These are phyloP conservation scores for Ustilago sp. DNA, from an alignment of 1,284 basidiomycete genomes.

Conservation along the genomic window DNA sequence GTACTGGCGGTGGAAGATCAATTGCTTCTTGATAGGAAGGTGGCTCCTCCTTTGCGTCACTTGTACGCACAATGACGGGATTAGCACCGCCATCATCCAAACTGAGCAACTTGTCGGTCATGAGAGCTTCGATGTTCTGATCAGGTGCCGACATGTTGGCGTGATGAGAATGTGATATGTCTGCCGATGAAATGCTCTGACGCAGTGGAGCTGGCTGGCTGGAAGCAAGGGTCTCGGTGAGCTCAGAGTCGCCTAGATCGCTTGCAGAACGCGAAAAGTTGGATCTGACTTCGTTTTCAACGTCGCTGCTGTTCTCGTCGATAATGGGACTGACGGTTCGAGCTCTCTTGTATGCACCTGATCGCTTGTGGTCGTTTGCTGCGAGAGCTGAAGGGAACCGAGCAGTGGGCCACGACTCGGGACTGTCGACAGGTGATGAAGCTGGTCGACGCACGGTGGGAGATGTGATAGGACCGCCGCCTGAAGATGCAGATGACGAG, in stretches of 20 bases:
- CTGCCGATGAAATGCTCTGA: slow-evolving; percentile 39
- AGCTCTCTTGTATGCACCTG: slow-evolving; percentile 40
- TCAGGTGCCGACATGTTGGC: slow-evolving; percentile 28
- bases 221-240: not conserved
- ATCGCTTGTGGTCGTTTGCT: slow-evolving; percentile 10
- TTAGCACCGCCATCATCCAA: slow-evolving; percentile 31
- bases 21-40: slow-evolving; percentile 40
- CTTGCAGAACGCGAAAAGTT: slow-evolving; percentile 35
- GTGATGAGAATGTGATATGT: slow-evolving; percentile 7
- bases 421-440: slow-evolving; percentile 33
- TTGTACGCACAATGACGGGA: not conserved
- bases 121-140: slow-evolving; percentile 48
- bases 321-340: slow-evolving; percentile 50
- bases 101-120: slow-evolving; percentile 48
- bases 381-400: slow-evolving; percentile 20
- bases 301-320: slow-evolving; percentile 54
- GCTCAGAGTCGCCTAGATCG: slow-evolving; percentile 41
- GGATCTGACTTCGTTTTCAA: slow-evolving; percentile 34
- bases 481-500: slow-evolving; percentile 10
- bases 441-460: slow-evolving; percentile 21
- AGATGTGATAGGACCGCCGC: not conserved
- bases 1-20: not conserved
- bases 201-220: slow-evolving; percentile 42
- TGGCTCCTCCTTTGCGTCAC: slow-evolving; percentile 10
- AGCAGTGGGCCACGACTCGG: slow-evolving; percentile 22